Percentiles rank a stretch among this genome's conserved stretches.
Conservation (phyloP, 2,329 filamentous ascomycete genomes). For the Colletotrichum noveboracense region DNA sequence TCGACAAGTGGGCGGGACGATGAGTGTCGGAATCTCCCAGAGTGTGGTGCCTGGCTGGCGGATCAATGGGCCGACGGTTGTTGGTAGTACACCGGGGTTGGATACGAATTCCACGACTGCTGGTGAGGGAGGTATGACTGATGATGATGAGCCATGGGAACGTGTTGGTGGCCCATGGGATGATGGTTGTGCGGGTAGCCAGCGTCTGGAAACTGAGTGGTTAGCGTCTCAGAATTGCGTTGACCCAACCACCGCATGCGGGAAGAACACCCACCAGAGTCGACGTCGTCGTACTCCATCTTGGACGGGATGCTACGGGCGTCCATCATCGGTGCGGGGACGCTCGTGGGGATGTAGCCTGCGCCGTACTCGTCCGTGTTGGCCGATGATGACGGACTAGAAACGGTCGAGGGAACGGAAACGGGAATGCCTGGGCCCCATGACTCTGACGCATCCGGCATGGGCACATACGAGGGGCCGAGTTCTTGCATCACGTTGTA, state of each 20-base stretch:
- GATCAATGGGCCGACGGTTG: conserved; percentile 36
- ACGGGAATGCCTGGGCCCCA: conserved; percentile 51
- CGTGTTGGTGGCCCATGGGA: conserved; percentile 19
- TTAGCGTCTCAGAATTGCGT: conserved; percentile 31
- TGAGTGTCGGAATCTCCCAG: conserved; percentile 39
- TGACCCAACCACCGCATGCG: conserved; percentile 15
- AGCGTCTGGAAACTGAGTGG: conserved; percentile 32
- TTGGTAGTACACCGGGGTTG: conserved; percentile 26
- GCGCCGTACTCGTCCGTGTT: conserved; percentile 51
- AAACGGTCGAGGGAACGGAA: conserved; percentile 52
- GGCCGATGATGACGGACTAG: conserved; percentile 56
- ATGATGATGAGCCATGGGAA: conserved; percentile 10
- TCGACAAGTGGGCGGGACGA: conserved; percentile 32
- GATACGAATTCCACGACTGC: conserved; percentile 24
- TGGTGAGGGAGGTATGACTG: conserved; percentile 23
- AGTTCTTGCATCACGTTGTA: conserved; percentile 50
- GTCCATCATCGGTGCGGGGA: conserved; percentile 49
- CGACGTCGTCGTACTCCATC: conserved; percentile 43
- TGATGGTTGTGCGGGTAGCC: conserved; percentile 36
- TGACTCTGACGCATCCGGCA: conserved; percentile 49
- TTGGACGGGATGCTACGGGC: conserved; percentile 38
- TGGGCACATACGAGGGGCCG: conserved; percentile 41
- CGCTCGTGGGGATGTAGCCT: conserved; percentile 55
- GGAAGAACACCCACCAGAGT: conserved; percentile 21
- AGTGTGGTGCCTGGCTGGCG: conserved; percentile 25